phyloP scores from a whole-genome alignment of 2,329 filamentous ascomycete species.

The Trichoderma oligosporum region DNA sequence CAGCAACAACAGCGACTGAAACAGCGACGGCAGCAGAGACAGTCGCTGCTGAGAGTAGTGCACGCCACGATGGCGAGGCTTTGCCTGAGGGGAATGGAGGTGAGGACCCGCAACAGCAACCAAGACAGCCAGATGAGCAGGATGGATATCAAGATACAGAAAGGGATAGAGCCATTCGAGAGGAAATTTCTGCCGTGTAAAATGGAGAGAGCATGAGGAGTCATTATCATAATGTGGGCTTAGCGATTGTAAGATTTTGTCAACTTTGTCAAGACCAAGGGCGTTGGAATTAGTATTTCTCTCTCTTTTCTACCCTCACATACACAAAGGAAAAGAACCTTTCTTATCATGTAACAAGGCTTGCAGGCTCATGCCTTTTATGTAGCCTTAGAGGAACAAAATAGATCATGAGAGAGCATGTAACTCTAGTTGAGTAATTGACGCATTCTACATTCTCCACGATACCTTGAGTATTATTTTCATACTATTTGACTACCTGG shows the following conservation, averaged over 20 bases:
- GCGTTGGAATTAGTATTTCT: conserved; percentile 6
- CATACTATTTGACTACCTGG: not conserved
- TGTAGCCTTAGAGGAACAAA: not conserved
- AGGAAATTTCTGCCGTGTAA: not conserved
- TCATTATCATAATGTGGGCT: not conserved
- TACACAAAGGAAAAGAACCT: too few relatives aligned
- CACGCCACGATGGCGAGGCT: not conserved
- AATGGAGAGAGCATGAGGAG: not conserved
- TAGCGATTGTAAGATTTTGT: conserved; percentile 10
- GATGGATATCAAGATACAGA: not conserved
- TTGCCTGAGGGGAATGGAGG: not conserved
- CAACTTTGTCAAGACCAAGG: conserved; percentile 13
- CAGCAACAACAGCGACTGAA: too few relatives aligned
- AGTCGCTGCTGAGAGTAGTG: not conserved
- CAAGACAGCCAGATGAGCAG: not conserved
- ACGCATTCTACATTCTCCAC: too few relatives aligned
- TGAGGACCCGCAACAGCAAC: not conserved
- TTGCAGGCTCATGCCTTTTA: conserved; percentile 5
- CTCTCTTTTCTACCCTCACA: too few relatives aligned
- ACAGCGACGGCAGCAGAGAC: not conserved
- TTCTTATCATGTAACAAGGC: too few relatives aligned
- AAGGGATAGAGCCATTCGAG: not conserved
- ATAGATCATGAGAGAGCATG: not conserved
- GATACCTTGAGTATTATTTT: not conserved
- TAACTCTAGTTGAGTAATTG: not conserved